Conservation (phyloP, 192 early-diverging fungal species). For the Funneliformis geosporum region DNA sequence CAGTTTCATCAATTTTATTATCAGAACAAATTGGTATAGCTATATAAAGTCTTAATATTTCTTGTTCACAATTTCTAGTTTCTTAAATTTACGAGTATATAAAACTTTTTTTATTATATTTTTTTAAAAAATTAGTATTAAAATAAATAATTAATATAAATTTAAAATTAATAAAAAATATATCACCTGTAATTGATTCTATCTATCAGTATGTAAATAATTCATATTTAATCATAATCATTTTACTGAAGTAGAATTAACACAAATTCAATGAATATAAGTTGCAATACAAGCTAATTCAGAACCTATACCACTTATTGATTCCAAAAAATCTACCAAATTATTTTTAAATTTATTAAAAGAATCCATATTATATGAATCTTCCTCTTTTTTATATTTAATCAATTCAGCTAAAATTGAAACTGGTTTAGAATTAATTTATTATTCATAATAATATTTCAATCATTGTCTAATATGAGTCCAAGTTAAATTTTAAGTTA, state of each 20-base stretch:
- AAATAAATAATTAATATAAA: too few relatives aligned
- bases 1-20: too few relatives aligned
- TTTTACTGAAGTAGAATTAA: background rate
- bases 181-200: too few relatives aligned
- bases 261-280: background rate
- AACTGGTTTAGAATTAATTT: background rate
- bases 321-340: background rate
- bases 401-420: constrained; percentile 9
- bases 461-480: constrained; percentile 15
- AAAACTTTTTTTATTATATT: too few relatives aligned
- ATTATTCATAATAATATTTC: constrained; percentile 20
- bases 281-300: background rate
- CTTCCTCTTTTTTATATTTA: constrained; percentile 3
- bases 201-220: background rate
- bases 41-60: too few relatives aligned
- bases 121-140: too few relatives aligned
- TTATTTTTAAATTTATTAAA: constrained; percentile 16
- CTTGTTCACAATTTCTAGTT: too few relatives aligned
- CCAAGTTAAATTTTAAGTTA: background rate
- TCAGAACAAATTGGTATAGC: too few relatives aligned
- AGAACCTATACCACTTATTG: background rate
- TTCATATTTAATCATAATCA: background rate
- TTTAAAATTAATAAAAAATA: too few relatives aligned
- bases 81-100: too few relatives aligned
- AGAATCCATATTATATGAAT: constrained; percentile 15